Evolutionary conservation across 1,284 basidiomycete species (phyloP), one percentile per base, ranked within the genome.

Genomic region (Fomitopsis betulina): DNA sequence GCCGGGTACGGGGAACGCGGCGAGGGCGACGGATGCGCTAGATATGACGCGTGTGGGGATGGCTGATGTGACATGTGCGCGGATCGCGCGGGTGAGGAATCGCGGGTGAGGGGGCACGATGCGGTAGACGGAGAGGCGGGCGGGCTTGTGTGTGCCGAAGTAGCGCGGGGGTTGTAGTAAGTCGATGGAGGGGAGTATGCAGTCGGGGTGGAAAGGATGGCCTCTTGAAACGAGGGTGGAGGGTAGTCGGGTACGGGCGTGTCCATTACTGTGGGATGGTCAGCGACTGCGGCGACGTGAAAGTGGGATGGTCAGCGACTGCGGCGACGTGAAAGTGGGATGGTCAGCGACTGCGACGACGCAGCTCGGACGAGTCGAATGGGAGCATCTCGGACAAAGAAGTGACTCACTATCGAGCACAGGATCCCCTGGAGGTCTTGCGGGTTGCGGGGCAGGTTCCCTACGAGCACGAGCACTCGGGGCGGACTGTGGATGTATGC

Each of bases 181-280:
- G 50, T 45, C 17, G 60, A 56, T 37, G 57, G 27, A 40, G 51
- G 53, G 19, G 60, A 19, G 54, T 64, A 58, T 45, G 59, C 54
- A 53, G 62, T 19, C 58, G 67, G 42, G 55, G 68, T 8, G 65
- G 66, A 35, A 65, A 50, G 47, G 27, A 81, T 79, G 17, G 83
- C 82, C 66, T 85, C 83, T 56, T 78, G 78, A 66, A 84, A 85
- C 1, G 81, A 78, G 39, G 83, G 83, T 13, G 83, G 83, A 8
- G 83, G 83, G 60, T 83, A 82, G 66, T 83, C 76, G 21, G 83
- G 82, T 56, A 83, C 72, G 3, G 66, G 59, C n/a, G 66, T 64
- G 58, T 67, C 71, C 66, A 60, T 37, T 5, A 55, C 58, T 54
- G 15, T 25, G 2, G 2, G 10, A 37, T 19, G 32, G 54, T 43